Evolutionary conservation across 2,329 filamentous ascomycete genomes (phyloP), one percentile per base, ranked within the genome.

Genomic region (Pyricularia pennisetigena): DNA sequence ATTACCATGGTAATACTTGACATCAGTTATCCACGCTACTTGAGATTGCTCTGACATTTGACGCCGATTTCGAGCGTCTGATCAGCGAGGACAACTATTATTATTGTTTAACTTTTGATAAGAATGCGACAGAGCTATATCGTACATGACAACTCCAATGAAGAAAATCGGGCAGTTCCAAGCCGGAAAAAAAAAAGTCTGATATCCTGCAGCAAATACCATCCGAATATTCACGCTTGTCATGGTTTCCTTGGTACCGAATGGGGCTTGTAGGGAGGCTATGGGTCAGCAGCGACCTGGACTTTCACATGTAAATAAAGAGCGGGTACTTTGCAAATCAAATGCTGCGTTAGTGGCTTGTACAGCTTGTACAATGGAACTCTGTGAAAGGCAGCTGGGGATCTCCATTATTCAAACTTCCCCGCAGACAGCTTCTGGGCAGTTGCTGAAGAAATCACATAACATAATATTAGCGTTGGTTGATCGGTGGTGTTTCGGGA

Each of bases 401-500:
- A 61, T 61, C 57, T 61, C 57, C 57, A 61, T 61, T n/a, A 61
- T 61, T 61, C 57, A 61, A 61, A 61, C n/a, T 61, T 26, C 57
- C 41, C 41, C 41, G 41, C 41, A 49, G 14, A 49, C 20, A n/a
- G 5, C n/a, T 49, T 49, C 20, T n/a, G 16, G 41, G 41, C 16
- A 20, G 20, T 49, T 49, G 41, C 20, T 49, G 41, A n/a, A 49
- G 20, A 49, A 49, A n/a, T 49, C 41, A 61, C 57, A 26, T 61
- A 24, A 35, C 12, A 14, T 23, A 1, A 4, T 9, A 4, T 24
- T 65, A 14, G 35, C 14, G 10, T 49, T 66, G 3, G n/a, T 23
- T 29, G 23, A 9, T 35, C 24, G 64, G 64, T 66, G 64, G 64
- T 66, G n/a, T 6, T 20, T 67, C 65, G 29, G 65, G 54, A 67